A percentile compares a stretch with the other conserved stretches of the same genome.
Evolutionary conservation across 2,329 filamentous ascomycete genomes (phyloP).

Genomic region (Colletotrichum coccodes): DNA sequence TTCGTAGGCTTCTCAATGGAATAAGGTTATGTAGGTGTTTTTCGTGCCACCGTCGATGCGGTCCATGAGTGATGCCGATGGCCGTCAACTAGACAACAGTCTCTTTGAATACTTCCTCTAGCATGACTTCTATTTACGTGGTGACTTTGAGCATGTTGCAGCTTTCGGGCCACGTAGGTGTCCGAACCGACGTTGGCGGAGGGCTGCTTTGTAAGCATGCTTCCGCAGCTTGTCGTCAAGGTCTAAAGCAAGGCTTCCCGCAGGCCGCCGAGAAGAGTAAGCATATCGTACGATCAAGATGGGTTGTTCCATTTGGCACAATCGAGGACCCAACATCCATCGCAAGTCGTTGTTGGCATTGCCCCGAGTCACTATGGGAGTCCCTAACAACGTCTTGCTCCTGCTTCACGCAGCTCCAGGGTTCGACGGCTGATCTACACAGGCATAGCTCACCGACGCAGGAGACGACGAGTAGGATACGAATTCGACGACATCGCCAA

Average conservation of each 20-base stretch:
- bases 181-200: not conserved
- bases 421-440: slow-evolving; percentile 16
- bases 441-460: slow-evolving; percentile 18
- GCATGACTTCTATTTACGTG: not conserved
- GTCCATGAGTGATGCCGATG: not conserved
- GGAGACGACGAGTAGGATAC: slow-evolving; percentile 17
- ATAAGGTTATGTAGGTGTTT: not conserved
- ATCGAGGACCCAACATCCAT: not conserved
- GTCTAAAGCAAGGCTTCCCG: not conserved
- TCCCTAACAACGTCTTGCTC: not conserved
- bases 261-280: not conserved
- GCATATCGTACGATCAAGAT: not conserved
- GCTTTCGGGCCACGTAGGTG: not conserved
- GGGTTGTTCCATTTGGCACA: not conserved
- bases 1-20: not conserved
- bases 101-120: not conserved
- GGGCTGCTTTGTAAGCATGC: not conserved
- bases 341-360: not conserved
- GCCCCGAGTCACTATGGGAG: not conserved
- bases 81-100: not conserved
- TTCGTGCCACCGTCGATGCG: not conserved
- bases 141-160: slow-evolving; percentile 14
- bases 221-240: slow-evolving; percentile 6
- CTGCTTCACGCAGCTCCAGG: not conserved
- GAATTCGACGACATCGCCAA: not conserved